Conservation (phyloP, 176 grass and related monocot species). For the Alopecurus myosuroides region DNA sequence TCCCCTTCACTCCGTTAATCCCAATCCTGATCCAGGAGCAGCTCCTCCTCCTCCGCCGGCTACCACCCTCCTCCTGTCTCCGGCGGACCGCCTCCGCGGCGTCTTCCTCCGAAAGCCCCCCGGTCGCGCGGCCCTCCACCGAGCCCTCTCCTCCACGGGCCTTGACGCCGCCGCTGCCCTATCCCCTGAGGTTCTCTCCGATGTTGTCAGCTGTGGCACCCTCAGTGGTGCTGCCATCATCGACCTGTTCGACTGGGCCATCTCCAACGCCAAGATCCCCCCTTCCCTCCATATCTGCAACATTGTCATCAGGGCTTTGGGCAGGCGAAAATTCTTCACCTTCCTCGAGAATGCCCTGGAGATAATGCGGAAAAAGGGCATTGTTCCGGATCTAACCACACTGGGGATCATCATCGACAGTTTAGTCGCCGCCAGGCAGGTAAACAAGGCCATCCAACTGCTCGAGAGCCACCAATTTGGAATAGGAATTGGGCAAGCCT, state of each 20-base stretch:
- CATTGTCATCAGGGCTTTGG: conserved; percentile 61
- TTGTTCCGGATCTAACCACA: conserved; percentile 42
- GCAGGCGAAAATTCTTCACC: conserved; percentile 72
- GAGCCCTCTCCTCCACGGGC: conserved; percentile 45
- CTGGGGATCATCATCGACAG: conserved; percentile 69
- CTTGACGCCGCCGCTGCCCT: conserved; percentile 27
- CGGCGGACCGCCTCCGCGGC: conserved; percentile 61
- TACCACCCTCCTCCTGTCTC: conserved; percentile 35
- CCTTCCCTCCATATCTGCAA: conserved; percentile 47
- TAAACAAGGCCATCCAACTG: conserved; percentile 56
- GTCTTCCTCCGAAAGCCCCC: conserved; percentile 70
- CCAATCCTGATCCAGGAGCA: neutral
- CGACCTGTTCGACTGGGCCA: conserved; percentile 64
- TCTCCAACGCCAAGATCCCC: conserved; percentile 29
- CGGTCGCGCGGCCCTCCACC: conserved; percentile 44
- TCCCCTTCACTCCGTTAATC: neutral
- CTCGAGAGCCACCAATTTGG: conserved; percentile 43
- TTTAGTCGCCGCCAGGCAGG: conserved; percentile 51
- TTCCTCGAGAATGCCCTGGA: conserved; percentile 36
- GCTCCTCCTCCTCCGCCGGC: neutral
- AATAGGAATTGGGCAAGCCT: conserved; percentile 34
- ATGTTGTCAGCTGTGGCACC: conserved; percentile 45
- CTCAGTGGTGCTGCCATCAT: conserved; percentile 47
- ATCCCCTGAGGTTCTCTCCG: conserved; percentile 47
- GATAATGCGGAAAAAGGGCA: conserved; percentile 37